A percentile compares a stretch with the other conserved stretches of the same genome.
Conservation (phyloP, 2,329 filamentous ascomycete genomes). For the Trichoderma endophyticum region DNA sequence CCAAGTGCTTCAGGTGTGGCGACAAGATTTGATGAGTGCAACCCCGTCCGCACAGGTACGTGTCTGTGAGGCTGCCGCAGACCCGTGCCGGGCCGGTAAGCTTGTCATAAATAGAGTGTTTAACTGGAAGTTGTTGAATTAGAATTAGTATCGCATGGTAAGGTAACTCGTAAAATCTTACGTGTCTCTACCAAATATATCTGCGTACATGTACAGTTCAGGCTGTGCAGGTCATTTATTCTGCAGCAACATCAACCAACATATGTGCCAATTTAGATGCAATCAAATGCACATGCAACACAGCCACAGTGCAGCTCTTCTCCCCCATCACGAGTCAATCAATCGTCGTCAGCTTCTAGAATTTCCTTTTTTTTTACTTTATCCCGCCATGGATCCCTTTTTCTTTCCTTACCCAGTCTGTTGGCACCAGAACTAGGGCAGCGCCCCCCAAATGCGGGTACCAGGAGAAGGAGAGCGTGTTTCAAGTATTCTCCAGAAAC, state of each 20-base stretch:
- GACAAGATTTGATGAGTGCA: not conserved
- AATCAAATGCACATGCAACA: not conserved
- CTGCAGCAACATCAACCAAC: not conserved
- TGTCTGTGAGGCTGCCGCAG: not conserved
- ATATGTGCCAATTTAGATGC: not conserved
- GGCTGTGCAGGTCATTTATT: not conserved
- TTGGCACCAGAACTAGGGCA: not conserved
- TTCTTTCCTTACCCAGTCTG: not conserved
- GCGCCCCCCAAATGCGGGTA: not conserved
- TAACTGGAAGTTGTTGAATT: not conserved
- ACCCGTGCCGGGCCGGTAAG: not conserved
- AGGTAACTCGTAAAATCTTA: not conserved
- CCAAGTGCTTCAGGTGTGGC: slow-evolving; percentile 10
- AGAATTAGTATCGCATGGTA: not conserved
- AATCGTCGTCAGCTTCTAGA: not conserved
- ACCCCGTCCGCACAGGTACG: not conserved
- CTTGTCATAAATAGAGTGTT: not conserved
- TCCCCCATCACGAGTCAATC: not conserved
- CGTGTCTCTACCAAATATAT: not conserved
- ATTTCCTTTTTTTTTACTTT: not conserved
- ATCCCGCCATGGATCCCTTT: not conserved
- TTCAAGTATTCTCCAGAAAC: not conserved
- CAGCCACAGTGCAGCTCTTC: not conserved
- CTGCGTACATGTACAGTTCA: not conserved
- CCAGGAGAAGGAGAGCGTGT: not conserved